A percentile compares a stretch with the other conserved stretches of the same genome.
Conservation (phyloP, 371 early-diverging fungal genomes). For the Smittium mucronatum region DNA sequence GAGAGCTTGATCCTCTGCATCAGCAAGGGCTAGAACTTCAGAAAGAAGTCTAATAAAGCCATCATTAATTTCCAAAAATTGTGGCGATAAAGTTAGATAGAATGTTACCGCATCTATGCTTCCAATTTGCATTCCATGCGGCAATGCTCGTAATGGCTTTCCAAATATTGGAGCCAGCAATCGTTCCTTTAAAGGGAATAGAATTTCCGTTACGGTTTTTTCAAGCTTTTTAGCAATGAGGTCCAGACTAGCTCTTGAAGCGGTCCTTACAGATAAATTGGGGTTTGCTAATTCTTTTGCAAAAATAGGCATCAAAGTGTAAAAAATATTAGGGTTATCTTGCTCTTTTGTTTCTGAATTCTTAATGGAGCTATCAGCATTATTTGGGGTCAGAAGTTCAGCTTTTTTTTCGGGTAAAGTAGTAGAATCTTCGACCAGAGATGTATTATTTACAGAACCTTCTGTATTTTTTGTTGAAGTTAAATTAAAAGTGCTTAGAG, state of each 20-base stretch:
- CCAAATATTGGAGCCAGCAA: conserved; percentile 90
- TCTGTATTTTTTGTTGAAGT: no score
- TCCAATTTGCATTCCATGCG: conserved; percentile 94
- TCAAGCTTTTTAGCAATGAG: conserved; percentile 65
- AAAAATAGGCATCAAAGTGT: conserved; percentile 51
- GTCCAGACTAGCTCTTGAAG: conserved; percentile 69
- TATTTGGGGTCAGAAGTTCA: no score
- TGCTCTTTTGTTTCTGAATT: not conserved
- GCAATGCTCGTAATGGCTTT: conserved; percentile 90
- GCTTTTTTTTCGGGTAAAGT: no score
- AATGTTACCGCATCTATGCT: conserved; percentile 96
- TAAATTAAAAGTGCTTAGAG: not conserved
- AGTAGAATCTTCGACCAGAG: no score
- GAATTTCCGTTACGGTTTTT: conserved; percentile 65
- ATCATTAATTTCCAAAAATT: conserved; percentile 81
- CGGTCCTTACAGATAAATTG: conserved; percentile 76
- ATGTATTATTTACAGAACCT: no score
- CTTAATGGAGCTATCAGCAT: no score
- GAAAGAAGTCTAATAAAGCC: conserved; percentile 79
- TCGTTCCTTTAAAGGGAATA: conserved; percentile 71
- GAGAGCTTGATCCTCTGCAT: conserved; percentile 94
- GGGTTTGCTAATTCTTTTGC: conserved; percentile 86
- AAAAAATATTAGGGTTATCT: conserved; percentile 14
- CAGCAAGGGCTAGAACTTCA: conserved; percentile 88
- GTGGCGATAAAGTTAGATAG: conserved; percentile 78